Conservation (phyloP, 2,329 filamentous ascomycete genomes). For the Neocatenulostroma microsporum region DNA sequence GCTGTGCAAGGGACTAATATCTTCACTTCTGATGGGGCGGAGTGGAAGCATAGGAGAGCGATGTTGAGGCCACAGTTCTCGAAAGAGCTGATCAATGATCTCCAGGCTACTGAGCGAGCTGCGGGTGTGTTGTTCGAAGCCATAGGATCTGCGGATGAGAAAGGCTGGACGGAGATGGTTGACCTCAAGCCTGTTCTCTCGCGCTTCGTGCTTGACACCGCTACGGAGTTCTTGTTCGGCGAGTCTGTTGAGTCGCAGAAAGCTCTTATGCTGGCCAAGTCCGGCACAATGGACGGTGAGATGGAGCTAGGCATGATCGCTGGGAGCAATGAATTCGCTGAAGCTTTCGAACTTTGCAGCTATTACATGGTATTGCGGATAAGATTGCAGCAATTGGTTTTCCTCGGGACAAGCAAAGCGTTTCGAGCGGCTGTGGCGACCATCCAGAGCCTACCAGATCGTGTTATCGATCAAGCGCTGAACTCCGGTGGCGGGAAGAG, state of each 20-base stretch:
- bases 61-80: conserved; percentile 26
- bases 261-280: conserved; percentile 7
- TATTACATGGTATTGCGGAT: conserved; percentile 10
- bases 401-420: conserved; percentile 31
- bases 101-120: conserved; percentile 15
- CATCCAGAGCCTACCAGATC: conserved; percentile 27
- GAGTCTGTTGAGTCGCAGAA: conserved; percentile 19
- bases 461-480: conserved; percentile 5
- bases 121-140: conserved; percentile 27
- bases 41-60: conserved; percentile 24
- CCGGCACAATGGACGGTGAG: no score
- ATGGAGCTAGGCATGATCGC: neutral
- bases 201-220: conserved; percentile 31
- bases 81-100: conserved; percentile 22
- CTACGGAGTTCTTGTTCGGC: conserved; percentile 30
- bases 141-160: conserved; percentile 10
- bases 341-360: conserved; percentile 11
- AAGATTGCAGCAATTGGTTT: conserved; percentile 29
- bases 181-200: conserved; percentile 26
- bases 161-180: conserved; percentile 14
- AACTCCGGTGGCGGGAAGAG: neutral
- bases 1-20: conserved; percentile 20
- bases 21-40: conserved; percentile 23
- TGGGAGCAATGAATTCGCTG: conserved; percentile 4
- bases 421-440: conserved; percentile 33